Percentiles rank a stretch among this genome's conserved stretches.
These are phyloP conservation scores for Cytospora piceae DNA, from an alignment of 2,329 filamentous ascomycete species.

Conservation along the genomic window DNA sequence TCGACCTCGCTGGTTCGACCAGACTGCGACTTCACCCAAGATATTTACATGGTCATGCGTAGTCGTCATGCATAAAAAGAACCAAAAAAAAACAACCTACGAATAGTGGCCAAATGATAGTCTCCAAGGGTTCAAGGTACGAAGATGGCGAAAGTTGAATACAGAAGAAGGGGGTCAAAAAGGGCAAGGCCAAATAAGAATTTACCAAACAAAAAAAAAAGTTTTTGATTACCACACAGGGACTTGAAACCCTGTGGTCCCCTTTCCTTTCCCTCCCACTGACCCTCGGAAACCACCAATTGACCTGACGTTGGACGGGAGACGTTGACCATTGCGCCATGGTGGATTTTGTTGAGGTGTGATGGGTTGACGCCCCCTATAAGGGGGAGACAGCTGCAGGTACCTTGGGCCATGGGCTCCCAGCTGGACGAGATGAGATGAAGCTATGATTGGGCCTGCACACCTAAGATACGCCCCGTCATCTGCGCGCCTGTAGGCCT, in stretches of 20 bases:
- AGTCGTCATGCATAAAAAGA: neutral
- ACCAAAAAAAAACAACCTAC: neutral
- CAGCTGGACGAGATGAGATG: neutral
- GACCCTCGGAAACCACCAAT: constrained; percentile 4
- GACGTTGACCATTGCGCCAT: neutral
- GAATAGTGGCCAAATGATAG: neutral
- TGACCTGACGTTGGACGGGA: neutral
- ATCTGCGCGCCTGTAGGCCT: neutral
- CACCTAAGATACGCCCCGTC: neutral
- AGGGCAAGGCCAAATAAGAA: neutral
- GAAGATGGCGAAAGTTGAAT: neutral
- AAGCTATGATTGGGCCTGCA: neutral
- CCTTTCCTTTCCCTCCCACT: neutral
- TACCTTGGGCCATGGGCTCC: neutral
- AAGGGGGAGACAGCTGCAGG: neutral
- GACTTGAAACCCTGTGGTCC: neutral
- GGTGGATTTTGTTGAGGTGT: constrained; percentile 1
- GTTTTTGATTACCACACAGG: neutral
- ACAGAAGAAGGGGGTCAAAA: neutral
- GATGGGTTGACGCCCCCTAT: neutral
- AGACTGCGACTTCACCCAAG: no score
- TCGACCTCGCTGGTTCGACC: no score
- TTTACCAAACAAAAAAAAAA: neutral
- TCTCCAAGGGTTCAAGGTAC: neutral
- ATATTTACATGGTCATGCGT: no score